Conservation (phyloP, 345 rosid genomes). For the Microthlaspi erraticum region DNA sequence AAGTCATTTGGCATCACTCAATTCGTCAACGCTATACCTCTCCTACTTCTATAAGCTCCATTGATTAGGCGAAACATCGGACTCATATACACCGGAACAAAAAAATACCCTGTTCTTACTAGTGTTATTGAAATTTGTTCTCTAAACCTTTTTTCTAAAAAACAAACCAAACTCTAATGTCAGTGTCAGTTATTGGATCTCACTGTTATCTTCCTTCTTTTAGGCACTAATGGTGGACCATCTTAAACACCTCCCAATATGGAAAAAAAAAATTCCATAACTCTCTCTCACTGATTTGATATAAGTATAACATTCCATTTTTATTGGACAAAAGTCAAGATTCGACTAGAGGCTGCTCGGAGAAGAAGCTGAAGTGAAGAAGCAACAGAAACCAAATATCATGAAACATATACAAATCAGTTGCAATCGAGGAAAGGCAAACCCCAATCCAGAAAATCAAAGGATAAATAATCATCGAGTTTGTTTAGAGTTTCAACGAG, state of each 20-base stretch:
- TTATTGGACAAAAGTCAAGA: conserved; percentile 32
- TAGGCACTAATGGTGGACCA: conserved; percentile 49
- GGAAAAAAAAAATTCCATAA: conserved; percentile 18
- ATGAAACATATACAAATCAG: not conserved
- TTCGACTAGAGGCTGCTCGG: conserved; percentile 20
- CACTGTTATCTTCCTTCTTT: conserved; percentile 41
- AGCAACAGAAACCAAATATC: conserved; percentile 7
- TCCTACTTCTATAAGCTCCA: conserved; percentile 39
- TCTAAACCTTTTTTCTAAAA: conserved; percentile 8
- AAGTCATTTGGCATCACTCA: conserved; percentile 38
- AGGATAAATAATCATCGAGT: not conserved
- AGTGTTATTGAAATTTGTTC: conserved; percentile 15
- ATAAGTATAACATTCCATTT: conserved; percentile 31
- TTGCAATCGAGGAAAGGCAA: not conserved
- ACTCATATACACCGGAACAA: conserved; percentile 33
- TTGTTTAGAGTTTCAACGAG: conserved; percentile 4
- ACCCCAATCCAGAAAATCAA: not conserved
- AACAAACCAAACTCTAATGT: conserved; percentile 35
- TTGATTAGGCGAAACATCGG: conserved; percentile 27
- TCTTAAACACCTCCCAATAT: conserved; percentile 38
- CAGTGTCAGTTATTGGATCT: conserved; percentile 46
- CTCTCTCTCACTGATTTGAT: conserved; percentile 31
- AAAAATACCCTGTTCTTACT: conserved; percentile 35
- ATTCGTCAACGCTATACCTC: conserved; percentile 40
- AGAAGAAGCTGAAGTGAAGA: conserved; percentile 20